Evolutionary conservation across 345 rosid species (phyloP), one percentile per base, ranked within the genome.

Genomic region (Camelina sativa): DNA sequence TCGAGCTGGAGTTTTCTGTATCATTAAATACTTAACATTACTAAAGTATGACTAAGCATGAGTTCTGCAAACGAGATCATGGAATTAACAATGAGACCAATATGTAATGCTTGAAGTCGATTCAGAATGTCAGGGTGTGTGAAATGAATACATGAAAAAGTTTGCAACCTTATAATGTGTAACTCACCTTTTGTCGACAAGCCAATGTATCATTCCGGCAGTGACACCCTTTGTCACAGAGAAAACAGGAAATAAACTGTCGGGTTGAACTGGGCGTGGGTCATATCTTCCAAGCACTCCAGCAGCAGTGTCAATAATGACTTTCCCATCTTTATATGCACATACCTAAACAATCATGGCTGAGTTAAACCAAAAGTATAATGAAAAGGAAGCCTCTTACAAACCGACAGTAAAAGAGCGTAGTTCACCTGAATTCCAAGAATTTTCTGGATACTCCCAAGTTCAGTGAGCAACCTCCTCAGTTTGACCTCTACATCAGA

Each of bases 241-340:
- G 83, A 95, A 94, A 73, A 95, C 97, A 38, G 96, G 85, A 74
- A 91, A 94, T 69, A 95, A 89, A 75, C 92, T 90, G 75, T 91
- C 97, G 0, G 87, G 93, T 83, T 90, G 95, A 70, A 95, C 97
- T 69, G 97, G 99, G 55, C 97, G 97, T 81, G 99, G 97, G 82
- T 95, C 97, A 67, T 88, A 91, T 86, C 84, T 88, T 56, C 99
- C 97, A 56, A 95, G 97, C 43, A 87, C 86, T 78, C 99, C 99
- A 72, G 99, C 97, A 48, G 99, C 87, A 60, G 99, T 90, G 84
- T 95, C 99, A 76, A 94, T 89, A 65, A 95, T 83, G 61, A 94
- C 96, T 79, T 87, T 80, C 38, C 97, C 99, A 77, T 91, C 96
- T 83, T 94, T 91, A 75, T 94, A 94, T 30, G 99, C 99, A 73